Conservation (phyloP, 768 basidiomycete genomes). For the Obba rivulosa region DNA sequence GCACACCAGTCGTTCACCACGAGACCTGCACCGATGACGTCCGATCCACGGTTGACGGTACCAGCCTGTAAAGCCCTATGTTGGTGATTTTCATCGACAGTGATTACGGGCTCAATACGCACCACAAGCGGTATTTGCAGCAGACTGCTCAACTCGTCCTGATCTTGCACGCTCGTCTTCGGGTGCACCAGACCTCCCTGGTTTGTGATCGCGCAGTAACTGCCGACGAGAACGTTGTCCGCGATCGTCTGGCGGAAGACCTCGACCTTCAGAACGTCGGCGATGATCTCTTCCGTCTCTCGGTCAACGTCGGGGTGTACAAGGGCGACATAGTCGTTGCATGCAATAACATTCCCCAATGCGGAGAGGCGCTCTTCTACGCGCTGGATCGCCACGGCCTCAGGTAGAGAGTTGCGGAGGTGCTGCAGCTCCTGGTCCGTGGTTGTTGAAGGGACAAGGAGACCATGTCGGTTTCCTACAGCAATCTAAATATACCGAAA, state of each 20-base stretch:
- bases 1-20: slow-evolving; percentile 99
- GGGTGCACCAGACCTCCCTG: slow-evolving; percentile 98
- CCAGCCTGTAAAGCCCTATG: slow-evolving; percentile 59
- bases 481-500: neutral
- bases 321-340: slow-evolving; percentile 98
- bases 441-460: slow-evolving; percentile 92
- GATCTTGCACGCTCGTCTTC: slow-evolving; percentile 93
- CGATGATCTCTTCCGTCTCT: slow-evolving; percentile 99
- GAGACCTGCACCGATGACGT: slow-evolving; percentile 94
- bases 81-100: neutral
- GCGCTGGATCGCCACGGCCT: slow-evolving; percentile 88
- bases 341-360: slow-evolving; percentile 96
- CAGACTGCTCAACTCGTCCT: slow-evolving; percentile 92
- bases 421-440: slow-evolving; percentile 99
- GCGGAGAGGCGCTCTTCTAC: slow-evolving; percentile 97
- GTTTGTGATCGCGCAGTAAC: slow-evolving; percentile 92
- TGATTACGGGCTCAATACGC: slow-evolving; percentile 26
- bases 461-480: slow-evolving; percentile 89
- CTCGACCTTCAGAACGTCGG: slow-evolving; percentile 97
- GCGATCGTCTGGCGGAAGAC: slow-evolving; percentile 98
- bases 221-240: slow-evolving; percentile 94
- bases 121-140: slow-evolving; percentile 94
- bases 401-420: slow-evolving; percentile 91
- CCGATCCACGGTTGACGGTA: slow-evolving; percentile 97
- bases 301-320: slow-evolving; percentile 98